phyloP scores from a whole-genome alignment of 106 monocot species.

The Apostasia ramifera region DNA sequence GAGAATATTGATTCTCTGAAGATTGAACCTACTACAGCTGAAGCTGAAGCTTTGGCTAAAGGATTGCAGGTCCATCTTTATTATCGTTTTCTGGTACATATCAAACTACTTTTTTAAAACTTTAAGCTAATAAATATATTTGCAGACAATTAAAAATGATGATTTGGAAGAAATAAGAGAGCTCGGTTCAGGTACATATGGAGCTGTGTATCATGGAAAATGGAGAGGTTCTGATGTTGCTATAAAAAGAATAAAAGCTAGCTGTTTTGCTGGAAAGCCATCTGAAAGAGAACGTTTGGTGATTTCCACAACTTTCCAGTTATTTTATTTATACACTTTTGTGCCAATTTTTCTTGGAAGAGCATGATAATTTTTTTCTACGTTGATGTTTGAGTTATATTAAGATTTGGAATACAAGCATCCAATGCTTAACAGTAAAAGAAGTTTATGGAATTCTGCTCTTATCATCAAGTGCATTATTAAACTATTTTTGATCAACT shows the following conservation, averaged over 20 bases:
- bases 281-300: conserved; percentile 93
- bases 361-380: too few relatives aligned
- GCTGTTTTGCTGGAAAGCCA: conserved; percentile 84
- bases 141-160: conserved; percentile 81
- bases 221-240: conserved; percentile 96
- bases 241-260: conserved; percentile 92
- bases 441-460: too few relatives aligned
- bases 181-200: conserved; percentile 86
- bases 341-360: too few relatives aligned
- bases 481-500: too few relatives aligned
- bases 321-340: not conserved
- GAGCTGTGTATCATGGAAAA: conserved; percentile 84
- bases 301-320: conserved; percentile 6
- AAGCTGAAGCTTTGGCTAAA: conserved; percentile 70
- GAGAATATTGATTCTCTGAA: conserved; percentile 36
- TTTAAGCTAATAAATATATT: conserved; percentile 7
- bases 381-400: too few relatives aligned
- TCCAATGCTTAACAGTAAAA: too few relatives aligned
- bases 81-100: not conserved
- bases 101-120: not conserved
- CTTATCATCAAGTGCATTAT: too few relatives aligned
- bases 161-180: conserved; percentile 89
- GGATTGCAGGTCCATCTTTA: conserved; percentile 66
- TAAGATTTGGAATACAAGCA: too few relatives aligned
- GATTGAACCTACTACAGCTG: conserved; percentile 73